phyloP scores from a whole-genome alignment of 2,329 filamentous ascomycete species.

The Pseudogymnoascus sp. region DNA sequence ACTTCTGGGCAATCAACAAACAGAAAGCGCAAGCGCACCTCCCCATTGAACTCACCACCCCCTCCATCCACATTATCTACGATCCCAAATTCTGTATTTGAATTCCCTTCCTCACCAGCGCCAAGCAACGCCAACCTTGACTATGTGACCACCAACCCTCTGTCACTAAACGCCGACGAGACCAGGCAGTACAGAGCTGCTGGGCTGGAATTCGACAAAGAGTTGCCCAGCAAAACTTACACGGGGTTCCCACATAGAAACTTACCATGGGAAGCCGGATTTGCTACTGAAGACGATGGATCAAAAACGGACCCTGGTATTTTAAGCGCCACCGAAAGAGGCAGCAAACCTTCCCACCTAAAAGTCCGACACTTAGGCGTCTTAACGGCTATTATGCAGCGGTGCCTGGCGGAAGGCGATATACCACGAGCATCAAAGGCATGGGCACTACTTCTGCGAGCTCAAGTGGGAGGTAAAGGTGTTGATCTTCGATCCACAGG shows the following conservation, averaged over 20 bases:
- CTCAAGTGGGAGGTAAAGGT: conserved; percentile 42
- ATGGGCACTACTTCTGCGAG: conserved; percentile 64
- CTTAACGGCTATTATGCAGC: conserved; percentile 62
- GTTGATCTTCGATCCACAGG: conserved; percentile 62
- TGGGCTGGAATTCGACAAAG: conserved; percentile 41
- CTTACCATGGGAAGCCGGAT: conserved; percentile 20
- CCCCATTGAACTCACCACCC: conserved; percentile 5
- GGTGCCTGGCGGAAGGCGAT: conserved; percentile 62
- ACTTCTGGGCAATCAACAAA: conserved; percentile 10
- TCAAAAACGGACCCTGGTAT: conserved; percentile 8
- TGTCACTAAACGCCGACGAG: conserved; percentile 43
- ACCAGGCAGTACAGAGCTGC: conserved; percentile 46
- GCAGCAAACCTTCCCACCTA: conserved; percentile 23
- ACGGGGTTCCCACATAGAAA: conserved; percentile 45
- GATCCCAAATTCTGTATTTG: not conserved
- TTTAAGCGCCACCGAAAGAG: conserved; percentile 7
- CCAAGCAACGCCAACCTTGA: not conserved
- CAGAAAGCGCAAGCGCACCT: conserved; percentile 19
- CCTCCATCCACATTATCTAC: conserved; percentile 11
- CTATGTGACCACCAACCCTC: conserved; percentile 35
- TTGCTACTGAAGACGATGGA: conserved; percentile 13
- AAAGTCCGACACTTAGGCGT: conserved; percentile 52
- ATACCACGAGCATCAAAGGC: conserved; percentile 63
- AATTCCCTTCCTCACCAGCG: not conserved
- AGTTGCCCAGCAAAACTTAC: conserved; percentile 30